These are phyloP conservation scores for Vanrija pseudolonga DNA, from an alignment of 1,284 basidiomycete species.

Conservation along the genomic window DNA sequence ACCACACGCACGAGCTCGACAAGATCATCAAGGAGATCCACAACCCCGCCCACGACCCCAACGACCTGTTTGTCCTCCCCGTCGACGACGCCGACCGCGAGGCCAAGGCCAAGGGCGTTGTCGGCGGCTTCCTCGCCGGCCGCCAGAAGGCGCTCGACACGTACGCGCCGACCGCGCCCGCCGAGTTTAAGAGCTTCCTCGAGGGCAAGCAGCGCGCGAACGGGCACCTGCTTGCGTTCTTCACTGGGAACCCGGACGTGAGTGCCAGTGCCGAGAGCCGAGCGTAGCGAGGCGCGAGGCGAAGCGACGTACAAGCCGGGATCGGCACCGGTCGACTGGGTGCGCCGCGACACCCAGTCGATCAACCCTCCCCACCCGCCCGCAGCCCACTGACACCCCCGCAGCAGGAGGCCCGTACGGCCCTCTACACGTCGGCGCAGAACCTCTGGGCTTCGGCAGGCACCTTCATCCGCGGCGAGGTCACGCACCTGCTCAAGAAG, in stretches of 20 bases:
- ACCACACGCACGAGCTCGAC: slow-evolving; percentile 27
- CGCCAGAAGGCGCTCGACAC: slow-evolving; percentile 51
- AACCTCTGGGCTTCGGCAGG: slow-evolving; percentile 42
- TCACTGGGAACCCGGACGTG: slow-evolving; percentile 30
- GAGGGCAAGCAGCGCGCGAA: slow-evolving; percentile 55
- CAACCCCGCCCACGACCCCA: slow-evolving; percentile 59
- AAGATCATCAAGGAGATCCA: slow-evolving; percentile 52
- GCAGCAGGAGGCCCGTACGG: slow-evolving; percentile 24
- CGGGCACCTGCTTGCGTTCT: slow-evolving; percentile 51
- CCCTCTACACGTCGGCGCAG: slow-evolving; percentile 29
- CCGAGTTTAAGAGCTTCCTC: slow-evolving; percentile 57
- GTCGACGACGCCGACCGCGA: slow-evolving; percentile 56
- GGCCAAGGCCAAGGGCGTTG: slow-evolving; percentile 50
- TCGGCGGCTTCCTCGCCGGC: slow-evolving; percentile 50
- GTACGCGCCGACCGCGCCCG: slow-evolving; percentile 51
- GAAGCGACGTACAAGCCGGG: no score
- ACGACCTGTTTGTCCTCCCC: slow-evolving; percentile 54
- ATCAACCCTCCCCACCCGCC: not conserved
- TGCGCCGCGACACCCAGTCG: not conserved
- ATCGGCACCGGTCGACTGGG: no score
- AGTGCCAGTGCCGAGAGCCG: no score
- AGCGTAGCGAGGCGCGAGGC: no score
- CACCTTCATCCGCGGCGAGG: slow-evolving; percentile 32
- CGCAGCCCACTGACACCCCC: not conserved
- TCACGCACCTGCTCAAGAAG: slow-evolving; percentile 38